Percentiles rank a stretch among this genome's conserved stretches.
These are phyloP conservation scores for Syzygium grande DNA, from an alignment of 345 rosid genomes.

Conservation along the genomic window DNA sequence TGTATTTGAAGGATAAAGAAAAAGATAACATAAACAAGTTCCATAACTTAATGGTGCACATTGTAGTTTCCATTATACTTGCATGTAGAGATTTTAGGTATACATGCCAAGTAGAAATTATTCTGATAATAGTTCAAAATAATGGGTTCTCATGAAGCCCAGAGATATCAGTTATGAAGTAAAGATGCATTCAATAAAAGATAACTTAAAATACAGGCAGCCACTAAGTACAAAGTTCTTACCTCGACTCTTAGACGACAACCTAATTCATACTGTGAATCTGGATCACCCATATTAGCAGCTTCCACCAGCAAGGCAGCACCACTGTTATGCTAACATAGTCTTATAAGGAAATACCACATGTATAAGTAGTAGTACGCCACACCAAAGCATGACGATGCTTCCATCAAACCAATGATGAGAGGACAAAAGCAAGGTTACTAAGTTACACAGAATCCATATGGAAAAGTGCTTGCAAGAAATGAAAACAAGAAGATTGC, in stretches of 20 bases:
- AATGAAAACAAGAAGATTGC: background rate
- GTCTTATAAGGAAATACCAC: background rate
- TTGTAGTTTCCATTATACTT: background rate
- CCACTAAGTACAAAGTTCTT: conserved; percentile 5
- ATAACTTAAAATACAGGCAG: background rate
- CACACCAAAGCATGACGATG: background rate
- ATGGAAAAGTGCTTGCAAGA: background rate
- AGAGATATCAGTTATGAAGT: background rate
- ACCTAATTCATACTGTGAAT: conserved; percentile 81
- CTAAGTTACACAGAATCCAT: background rate
- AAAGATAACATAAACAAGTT: background rate
- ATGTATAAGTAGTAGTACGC: background rate
- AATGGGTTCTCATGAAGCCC: background rate
- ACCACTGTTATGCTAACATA: conserved; percentile 33
- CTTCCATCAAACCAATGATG: background rate
- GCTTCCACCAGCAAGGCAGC: conserved; percentile 94
- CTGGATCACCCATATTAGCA: conserved; percentile 90
- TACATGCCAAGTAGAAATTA: background rate
- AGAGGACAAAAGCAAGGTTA: background rate
- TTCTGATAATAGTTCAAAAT: background rate
- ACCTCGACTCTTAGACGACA: conserved; percentile 86
- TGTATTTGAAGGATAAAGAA: background rate
- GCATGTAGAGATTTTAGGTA: background rate
- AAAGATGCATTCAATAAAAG: background rate
- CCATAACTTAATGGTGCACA: background rate